Percentiles rank a stretch among this genome's conserved stretches.
phyloP scores from a whole-genome alignment of 495 filamentous ascomycete species.

The Rostrohypoxylon terebratum region DNA sequence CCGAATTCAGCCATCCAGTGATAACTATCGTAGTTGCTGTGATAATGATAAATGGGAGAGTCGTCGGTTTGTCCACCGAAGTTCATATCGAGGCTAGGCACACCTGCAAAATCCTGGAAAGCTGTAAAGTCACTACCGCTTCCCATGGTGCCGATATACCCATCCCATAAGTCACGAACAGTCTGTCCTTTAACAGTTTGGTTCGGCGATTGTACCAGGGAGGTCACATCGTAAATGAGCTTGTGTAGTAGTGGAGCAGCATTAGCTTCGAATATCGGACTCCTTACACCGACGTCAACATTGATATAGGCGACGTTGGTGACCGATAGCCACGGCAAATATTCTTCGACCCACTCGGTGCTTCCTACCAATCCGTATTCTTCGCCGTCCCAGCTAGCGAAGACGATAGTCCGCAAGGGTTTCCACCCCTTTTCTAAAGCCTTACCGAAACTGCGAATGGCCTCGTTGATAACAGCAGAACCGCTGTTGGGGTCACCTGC shows the following conservation, averaged over 20 bases:
- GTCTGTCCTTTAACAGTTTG: slow-evolving; percentile 82
- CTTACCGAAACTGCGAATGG: slow-evolving; percentile 83
- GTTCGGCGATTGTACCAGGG: slow-evolving; percentile 82
- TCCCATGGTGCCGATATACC: slow-evolving; percentile 74
- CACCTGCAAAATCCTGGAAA: slow-evolving; percentile 91
- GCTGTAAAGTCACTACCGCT: slow-evolving; percentile 90
- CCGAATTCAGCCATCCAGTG: slow-evolving; percentile 87
- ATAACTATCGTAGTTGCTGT: slow-evolving; percentile 93
- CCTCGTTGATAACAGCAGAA: slow-evolving; percentile 89
- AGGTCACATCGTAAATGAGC: slow-evolving; percentile 75
- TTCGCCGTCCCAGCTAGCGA: slow-evolving; percentile 94
- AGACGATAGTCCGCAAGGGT: slow-evolving; percentile 89
- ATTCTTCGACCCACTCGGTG: slow-evolving; percentile 97
- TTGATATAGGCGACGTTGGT: slow-evolving; percentile 91
- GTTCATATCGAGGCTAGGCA: slow-evolving; percentile 85
- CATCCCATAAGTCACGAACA: slow-evolving; percentile 79
- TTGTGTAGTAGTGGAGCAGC: slow-evolving; percentile 85
- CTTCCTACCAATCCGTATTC: slow-evolving; percentile 94
- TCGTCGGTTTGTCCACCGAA: slow-evolving; percentile 68
- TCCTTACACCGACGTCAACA: slow-evolving; percentile 83
- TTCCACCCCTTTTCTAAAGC: slow-evolving; percentile 86
- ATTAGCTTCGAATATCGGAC: slow-evolving; percentile 73
- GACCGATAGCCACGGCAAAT: slow-evolving; percentile 82
- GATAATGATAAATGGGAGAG: slow-evolving; percentile 75
- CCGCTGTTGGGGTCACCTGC: slow-evolving; percentile 91